A percentile compares a stretch with the other conserved stretches of the same genome.
phyloP scores from a whole-genome alignment of 768 basidiomycete genomes.

The Calocybe cyanea region DNA sequence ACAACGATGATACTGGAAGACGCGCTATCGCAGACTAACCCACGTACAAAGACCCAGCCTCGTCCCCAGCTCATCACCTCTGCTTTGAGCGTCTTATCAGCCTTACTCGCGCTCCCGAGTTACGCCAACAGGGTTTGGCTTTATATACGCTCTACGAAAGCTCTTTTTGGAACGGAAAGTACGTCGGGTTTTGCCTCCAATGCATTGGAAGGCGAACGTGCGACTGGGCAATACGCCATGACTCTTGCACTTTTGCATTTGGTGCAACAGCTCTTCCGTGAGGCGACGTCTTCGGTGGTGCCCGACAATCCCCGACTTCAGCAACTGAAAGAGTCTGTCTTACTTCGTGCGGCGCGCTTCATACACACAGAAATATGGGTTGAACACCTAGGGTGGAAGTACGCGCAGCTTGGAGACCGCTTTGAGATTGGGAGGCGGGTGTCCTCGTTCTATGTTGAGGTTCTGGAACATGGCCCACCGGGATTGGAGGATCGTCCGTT shows the following conservation, averaged over 20 bases:
- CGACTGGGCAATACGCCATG: slow-evolving; percentile 76
- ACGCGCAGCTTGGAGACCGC: slow-evolving; percentile 72
- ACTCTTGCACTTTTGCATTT: slow-evolving; percentile 77
- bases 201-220: slow-evolving; percentile 66
- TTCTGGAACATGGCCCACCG: slow-evolving; percentile 62
- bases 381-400: slow-evolving; percentile 84
- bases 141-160: slow-evolving; percentile 74
- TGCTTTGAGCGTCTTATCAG: slow-evolving; percentile 77
- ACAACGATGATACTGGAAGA: slow-evolving; percentile 81
- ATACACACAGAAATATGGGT: slow-evolving; percentile 89
- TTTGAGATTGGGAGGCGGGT: slow-evolving; percentile 78
- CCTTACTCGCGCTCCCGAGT: slow-evolving; percentile 66
- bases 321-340: slow-evolving; percentile 80
- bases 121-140: slow-evolving; percentile 87
- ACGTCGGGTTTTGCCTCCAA: slow-evolving; percentile 54
- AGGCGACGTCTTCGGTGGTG: slow-evolving; percentile 59
- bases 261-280: slow-evolving; percentile 69
- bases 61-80: slow-evolving; percentile 70
- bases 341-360: slow-evolving; percentile 72
- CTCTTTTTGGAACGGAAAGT: slow-evolving; percentile 68
- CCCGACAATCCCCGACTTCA: slow-evolving; percentile 58
- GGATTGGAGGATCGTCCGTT: slow-evolving; percentile 54
- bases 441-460: slow-evolving; percentile 59
- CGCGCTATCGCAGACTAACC: slow-evolving; percentile 54
- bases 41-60: slow-evolving; percentile 35